A percentile compares a stretch with the other conserved stretches of the same genome.
These are phyloP conservation scores for Cyclotella baltica DNA, from an alignment of 108 stramenopile genomes.

Conservation along the genomic window DNA sequence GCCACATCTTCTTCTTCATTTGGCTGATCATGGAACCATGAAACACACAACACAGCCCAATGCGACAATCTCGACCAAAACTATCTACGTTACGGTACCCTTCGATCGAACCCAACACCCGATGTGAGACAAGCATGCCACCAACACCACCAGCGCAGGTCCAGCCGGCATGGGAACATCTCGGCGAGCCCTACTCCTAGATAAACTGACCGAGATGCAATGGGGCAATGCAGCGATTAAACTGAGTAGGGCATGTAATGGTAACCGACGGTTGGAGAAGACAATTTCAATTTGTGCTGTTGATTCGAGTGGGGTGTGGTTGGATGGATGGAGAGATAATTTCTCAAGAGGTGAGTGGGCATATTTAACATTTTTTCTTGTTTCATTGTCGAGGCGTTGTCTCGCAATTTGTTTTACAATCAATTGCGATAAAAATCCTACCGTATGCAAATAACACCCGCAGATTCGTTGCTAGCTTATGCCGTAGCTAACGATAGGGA, in stretches of 20 bases:
- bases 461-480: conserved; percentile 62
- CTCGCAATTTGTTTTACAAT: not conserved
- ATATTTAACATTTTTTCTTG: not conserved
- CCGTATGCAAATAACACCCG: not conserved
- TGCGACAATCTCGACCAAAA: too few species aligned
- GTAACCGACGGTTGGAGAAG: not conserved
- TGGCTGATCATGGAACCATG: too few species aligned
- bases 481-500: conserved; percentile 57
- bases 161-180: conserved; percentile 65
- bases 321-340: conserved; percentile 58
- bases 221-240: not conserved
- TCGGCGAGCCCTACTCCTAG: conserved; percentile 70
- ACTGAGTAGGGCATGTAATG: too few species aligned
- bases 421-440: not conserved
- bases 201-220: conserved; percentile 42
- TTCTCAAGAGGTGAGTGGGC: conserved; percentile 48
- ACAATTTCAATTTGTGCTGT: conserved; percentile 55
- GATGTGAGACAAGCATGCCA: too few species aligned
- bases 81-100: too few species aligned
- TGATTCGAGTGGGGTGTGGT: conserved; percentile 62
- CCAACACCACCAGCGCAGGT: conserved; percentile 70
- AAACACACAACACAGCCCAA: too few species aligned
- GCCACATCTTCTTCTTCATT: too few species aligned
- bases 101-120: too few species aligned
- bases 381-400: not conserved